Conservation (phyloP, 208 protist species). For the Trypanosoma congolense region DNA sequence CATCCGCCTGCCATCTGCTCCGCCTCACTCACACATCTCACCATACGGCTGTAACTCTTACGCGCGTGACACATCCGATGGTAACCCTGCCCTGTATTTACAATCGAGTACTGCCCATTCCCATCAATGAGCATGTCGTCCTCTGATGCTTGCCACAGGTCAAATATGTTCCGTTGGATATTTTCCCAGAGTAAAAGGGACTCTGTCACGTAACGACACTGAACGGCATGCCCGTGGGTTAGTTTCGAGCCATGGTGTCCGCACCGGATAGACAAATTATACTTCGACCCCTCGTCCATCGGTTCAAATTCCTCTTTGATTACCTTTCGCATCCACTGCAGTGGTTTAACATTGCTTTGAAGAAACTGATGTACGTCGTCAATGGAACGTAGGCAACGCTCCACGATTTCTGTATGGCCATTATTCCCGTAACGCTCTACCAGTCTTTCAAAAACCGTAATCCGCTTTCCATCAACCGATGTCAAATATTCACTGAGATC, state of each 20-base stretch:
- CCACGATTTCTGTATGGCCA: constrained; percentile 36
- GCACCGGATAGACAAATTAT: constrained; percentile 42
- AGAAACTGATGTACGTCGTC: constrained; percentile 92
- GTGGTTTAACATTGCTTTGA: constrained; percentile 65
- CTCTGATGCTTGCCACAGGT: constrained; percentile 92
- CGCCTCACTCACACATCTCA: constrained; percentile 60
- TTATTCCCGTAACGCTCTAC: constrained; percentile 46
- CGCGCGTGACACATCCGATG: constrained; percentile 92
- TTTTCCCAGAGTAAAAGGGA: constrained; percentile 94
- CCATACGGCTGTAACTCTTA: constrained; percentile 81
- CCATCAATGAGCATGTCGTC: constrained; percentile 87
- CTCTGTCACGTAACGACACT: constrained; percentile 95
- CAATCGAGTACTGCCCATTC: constrained; percentile 56
- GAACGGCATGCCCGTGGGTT: constrained; percentile 89
- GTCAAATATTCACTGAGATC: constrained; percentile 55
- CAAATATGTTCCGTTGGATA: constrained; percentile 91
- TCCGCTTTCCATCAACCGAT: constrained; percentile 45
- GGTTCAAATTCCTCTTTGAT: constrained; percentile 63
- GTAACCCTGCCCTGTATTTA: constrained; percentile 94
- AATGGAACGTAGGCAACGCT: constrained; percentile 92
- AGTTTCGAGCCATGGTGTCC: constrained; percentile 86
- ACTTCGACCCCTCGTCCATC: constrained; percentile 21
- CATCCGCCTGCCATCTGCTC: constrained; percentile 85
- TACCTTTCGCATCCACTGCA: constrained; percentile 48
- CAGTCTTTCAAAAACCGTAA: constrained; percentile 42